Conservation (phyloP, 164 flowering plant species). For the Chimonanthus praecox region DNA sequence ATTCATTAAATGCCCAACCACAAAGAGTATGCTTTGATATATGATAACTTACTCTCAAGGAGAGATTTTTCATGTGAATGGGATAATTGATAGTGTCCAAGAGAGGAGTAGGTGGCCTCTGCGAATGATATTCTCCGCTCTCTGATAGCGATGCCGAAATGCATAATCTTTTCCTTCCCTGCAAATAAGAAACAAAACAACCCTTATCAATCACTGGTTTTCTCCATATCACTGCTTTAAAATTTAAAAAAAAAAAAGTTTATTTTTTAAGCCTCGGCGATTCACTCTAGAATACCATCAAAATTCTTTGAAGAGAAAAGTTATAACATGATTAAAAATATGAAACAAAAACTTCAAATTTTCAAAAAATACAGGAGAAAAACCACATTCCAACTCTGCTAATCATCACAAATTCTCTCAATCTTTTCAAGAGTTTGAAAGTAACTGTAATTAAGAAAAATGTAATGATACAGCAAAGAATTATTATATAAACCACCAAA, state of each 20-base stretch:
- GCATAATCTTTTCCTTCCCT: slow-evolving; percentile 48
- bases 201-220: slow-evolving; percentile 18
- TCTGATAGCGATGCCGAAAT: slow-evolving; percentile 73
- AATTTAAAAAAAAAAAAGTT: background rate
- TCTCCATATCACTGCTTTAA: background rate
- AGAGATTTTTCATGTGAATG: slow-evolving; percentile 95
- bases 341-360: background rate
- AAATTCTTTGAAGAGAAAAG: background rate
- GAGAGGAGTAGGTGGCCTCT: slow-evolving; percentile 89
- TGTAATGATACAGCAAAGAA: background rate
- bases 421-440: background rate
- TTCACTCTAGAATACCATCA: background rate
- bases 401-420: no score
- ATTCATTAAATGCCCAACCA: background rate
- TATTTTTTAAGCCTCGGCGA: background rate
- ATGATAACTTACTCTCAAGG: slow-evolving; percentile 27
- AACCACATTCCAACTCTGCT: background rate
- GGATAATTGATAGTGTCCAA: slow-evolving; percentile 95
- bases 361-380: background rate
- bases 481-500: background rate
- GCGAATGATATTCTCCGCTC: slow-evolving; percentile 66
- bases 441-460: background rate
- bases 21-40: no score
- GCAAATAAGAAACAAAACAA: slow-evolving; percentile 24
- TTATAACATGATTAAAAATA: background rate